phyloP scores from a whole-genome alignment of 495 filamentous ascomycete genomes.

The Trichoderma gamsii region DNA sequence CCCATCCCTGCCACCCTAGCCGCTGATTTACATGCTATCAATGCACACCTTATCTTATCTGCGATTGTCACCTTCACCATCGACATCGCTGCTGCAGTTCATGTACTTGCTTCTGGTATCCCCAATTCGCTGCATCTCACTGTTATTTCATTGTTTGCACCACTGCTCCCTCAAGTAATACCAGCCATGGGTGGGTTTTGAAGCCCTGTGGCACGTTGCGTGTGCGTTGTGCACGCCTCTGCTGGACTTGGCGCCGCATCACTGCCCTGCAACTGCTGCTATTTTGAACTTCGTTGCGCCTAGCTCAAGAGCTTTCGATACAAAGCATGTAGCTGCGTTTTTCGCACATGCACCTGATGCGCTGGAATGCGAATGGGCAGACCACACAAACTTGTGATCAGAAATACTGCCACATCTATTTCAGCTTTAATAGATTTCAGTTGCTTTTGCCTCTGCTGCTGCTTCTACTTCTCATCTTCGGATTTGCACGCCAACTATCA shows the following conservation, averaged over 20 bases:
- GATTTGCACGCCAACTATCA: neutral
- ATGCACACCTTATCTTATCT: neutral
- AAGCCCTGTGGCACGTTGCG: neutral
- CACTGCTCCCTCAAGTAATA: neutral
- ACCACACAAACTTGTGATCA: neutral
- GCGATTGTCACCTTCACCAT: neutral
- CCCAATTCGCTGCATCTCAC: neutral
- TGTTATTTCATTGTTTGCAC: neutral
- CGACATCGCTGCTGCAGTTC: neutral
- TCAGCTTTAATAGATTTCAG: neutral
- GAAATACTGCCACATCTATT: neutral
- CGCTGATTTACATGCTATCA: neutral
- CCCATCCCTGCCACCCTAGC: neutral
- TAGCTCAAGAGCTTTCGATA: neutral
- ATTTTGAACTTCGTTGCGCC: neutral
- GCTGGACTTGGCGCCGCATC: neutral
- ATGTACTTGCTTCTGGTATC: neutral
- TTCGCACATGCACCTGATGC: neutral
- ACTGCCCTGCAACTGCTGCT: neutral
- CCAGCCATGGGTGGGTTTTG: too few relatives aligned
- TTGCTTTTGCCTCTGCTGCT: neutral
- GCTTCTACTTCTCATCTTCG: neutral
- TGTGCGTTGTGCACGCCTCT: neutral
- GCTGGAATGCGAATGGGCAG: neutral
- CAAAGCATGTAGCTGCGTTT: neutral